Evolutionary conservation across 140 eudicot species (phyloP).

Genomic region (Flaveria floridana): DNA sequence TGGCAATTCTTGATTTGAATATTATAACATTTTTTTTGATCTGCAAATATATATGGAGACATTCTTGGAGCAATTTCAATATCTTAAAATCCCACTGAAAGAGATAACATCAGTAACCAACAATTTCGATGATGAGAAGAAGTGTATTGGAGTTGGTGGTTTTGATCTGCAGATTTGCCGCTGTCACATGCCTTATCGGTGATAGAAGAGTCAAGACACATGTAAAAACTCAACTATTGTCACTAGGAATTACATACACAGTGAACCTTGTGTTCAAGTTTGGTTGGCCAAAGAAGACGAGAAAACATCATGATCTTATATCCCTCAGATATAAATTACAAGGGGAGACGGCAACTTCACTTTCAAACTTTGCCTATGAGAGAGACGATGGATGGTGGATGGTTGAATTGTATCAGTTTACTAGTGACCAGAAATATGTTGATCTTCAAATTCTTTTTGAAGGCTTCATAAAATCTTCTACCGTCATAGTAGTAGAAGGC

Average conservation of each 20-base stretch:
- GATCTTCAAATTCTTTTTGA: background rate
- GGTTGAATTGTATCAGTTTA: slow-evolving; percentile 7
- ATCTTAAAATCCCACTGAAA: no score
- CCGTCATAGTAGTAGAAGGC: background rate
- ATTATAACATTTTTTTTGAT: no score
- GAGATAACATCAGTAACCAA: no score
- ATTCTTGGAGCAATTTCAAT: no score
- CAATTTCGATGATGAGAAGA: no score
- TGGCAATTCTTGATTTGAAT: no score
- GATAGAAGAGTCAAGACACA: background rate
- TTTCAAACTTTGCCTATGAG: background rate
- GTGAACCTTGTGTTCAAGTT: slow-evolving; percentile 22
- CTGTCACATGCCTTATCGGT: no score
- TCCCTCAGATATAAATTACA: slow-evolving; percentile 13
- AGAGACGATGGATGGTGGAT: slow-evolving; percentile 17
- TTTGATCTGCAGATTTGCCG: background rate
- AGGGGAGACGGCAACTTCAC: background rate
- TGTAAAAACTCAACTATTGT: slow-evolving; percentile 5
- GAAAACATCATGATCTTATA: background rate
- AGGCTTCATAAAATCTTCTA: background rate
- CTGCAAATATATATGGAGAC: no score
- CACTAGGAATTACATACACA: background rate
- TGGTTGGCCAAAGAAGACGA: no score
- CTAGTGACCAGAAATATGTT: background rate
- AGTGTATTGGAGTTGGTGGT: no score